Conservation (phyloP, 805 yeast species). For the Saturnispora saitoi region DNA sequence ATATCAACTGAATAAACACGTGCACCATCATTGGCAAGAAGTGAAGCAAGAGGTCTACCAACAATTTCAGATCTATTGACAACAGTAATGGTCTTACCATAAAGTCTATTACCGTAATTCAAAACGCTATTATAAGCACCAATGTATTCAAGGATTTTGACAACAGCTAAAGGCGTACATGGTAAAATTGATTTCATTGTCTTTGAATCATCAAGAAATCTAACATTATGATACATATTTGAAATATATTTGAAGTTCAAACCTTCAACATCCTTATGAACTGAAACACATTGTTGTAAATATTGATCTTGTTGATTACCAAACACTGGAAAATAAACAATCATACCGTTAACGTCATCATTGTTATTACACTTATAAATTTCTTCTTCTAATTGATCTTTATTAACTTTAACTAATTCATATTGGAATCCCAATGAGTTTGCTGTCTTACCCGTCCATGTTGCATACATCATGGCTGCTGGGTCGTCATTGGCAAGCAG, state of each 20-base stretch:
- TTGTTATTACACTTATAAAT: slow-evolving; percentile 78
- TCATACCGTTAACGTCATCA: slow-evolving; percentile 74
- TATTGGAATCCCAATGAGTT: slow-evolving; percentile 79
- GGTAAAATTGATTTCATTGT: slow-evolving; percentile 81
- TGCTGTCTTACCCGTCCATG: slow-evolving; percentile 91
- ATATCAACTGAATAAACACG: slow-evolving; percentile 88
- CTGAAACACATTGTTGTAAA: slow-evolving; percentile 84
- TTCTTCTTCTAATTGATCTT: slow-evolving; percentile 78
- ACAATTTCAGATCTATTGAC: slow-evolving; percentile 95
- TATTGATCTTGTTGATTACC: slow-evolving; percentile 94
- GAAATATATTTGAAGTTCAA: slow-evolving; percentile 83
- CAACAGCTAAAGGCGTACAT: slow-evolving; percentile 93
- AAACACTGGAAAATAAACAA: slow-evolving; percentile 96
- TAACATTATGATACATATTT: slow-evolving; percentile 87
- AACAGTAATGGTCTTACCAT: slow-evolving; percentile 85
- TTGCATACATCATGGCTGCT: slow-evolving; percentile 91
- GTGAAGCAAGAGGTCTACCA: slow-evolving; percentile 93
- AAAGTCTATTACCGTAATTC: slow-evolving; percentile 84
- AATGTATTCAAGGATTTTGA: slow-evolving; percentile 83
- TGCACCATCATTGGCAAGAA: slow-evolving; percentile 96
- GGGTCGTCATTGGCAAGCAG: slow-evolving; percentile 89
- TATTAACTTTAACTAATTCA: slow-evolving; percentile 61
- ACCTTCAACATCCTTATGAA: slow-evolving; percentile 95
- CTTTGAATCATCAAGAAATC: slow-evolving; percentile 64
- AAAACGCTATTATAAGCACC: slow-evolving; percentile 78